Conservation (phyloP, 805 yeast species). For the Priceomyces melissophilus region DNA sequence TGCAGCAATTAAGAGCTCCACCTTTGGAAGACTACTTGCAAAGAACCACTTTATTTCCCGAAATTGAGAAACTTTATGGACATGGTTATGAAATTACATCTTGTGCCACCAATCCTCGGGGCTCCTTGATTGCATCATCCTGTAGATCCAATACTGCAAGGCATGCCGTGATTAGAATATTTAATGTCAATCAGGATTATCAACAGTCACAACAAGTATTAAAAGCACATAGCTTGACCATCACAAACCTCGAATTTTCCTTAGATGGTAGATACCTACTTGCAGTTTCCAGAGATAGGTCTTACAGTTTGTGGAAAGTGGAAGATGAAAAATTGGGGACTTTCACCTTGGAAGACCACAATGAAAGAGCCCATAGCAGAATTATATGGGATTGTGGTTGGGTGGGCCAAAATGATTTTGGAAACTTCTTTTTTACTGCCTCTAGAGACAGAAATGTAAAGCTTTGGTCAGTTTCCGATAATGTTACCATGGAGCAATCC, state of each 20-base stretch:
- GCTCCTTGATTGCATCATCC: constrained; percentile 74
- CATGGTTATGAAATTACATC: constrained; percentile 94
- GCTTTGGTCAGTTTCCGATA: constrained; percentile 56
- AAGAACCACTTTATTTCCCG: constrained; percentile 92
- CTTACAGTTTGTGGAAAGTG: constrained; percentile 70
- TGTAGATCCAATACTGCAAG: constrained; percentile 80
- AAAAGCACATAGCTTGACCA: constrained; percentile 75
- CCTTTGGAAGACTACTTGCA: constrained; percentile 92
- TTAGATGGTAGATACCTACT: constrained; percentile 60
- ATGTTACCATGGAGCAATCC: constrained; percentile 32
- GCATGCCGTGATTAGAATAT: constrained; percentile 84
- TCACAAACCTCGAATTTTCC: constrained; percentile 78
- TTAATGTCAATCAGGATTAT: constrained; percentile 56
- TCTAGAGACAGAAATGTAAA: constrained; percentile 82
- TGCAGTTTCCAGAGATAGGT: constrained; percentile 88
- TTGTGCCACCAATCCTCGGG: constrained; percentile 66
- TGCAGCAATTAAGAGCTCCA: constrained; percentile 51
- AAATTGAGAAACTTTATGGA: constrained; percentile 89
- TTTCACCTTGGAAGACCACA: constrained; percentile 40
- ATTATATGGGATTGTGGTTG: constrained; percentile 96
- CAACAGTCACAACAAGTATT: constrained; percentile 45
- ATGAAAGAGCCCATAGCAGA: constrained; percentile 80
- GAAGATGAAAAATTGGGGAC: constrained; percentile 22
- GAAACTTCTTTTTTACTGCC: constrained; percentile 65
- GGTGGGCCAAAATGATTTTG: constrained; percentile 47